Evolutionary conservation across 108 stramenopile species (phyloP), one percentile per base, ranked within the genome.

Genomic region (Fragilaria crotonensis): DNA sequence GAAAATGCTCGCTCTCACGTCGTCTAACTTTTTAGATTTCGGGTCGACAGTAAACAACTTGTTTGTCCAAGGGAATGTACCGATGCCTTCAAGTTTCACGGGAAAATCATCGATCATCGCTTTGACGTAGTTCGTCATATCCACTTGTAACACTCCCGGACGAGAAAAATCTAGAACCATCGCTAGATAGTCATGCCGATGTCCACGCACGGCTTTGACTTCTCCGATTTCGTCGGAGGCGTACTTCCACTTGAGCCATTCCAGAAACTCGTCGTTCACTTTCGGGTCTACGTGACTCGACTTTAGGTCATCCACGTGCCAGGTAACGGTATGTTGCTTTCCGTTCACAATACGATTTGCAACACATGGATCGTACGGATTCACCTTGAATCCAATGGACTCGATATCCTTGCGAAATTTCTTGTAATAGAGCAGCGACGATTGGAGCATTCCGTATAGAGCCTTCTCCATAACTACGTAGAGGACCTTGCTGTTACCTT

Each of bases 391-490:
- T 0, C 70, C 73, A 1, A 53, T 57, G 14, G 46, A 23, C 0
- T 33, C 59, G 0, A 75, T 19, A 25, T 68, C 51, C 2, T 41
- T 47, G 2, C 32, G 17, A 25, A 76, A 57, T 19, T 72, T 66
- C 51, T 55, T 49, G 49, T 62, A 76, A 20, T 55, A 73, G 9
- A 75, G 50, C n/a, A 79, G 25, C 1, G 68, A 48, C 5, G 67
- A 17, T 1, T 48, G 23, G 11, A 75, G 11, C 31, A 49, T 66
- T n/a, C 78, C 73, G 22, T 75, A 71, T 0, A 74, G 30, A 25
- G 73, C 67, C 33, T 75, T 79, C 22, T 64, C n/a, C 22, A 49
- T 20, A 30, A 54, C 21, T 3, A 67, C 62, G 27, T 63, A 72
- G 9, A 79, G 59, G 3, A 57, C 33, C 29, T 59, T 60, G 23